Evolutionary conservation across 352 stramenopile species (phyloP).

Genomic region (Globisporangium irregulare): DNA sequence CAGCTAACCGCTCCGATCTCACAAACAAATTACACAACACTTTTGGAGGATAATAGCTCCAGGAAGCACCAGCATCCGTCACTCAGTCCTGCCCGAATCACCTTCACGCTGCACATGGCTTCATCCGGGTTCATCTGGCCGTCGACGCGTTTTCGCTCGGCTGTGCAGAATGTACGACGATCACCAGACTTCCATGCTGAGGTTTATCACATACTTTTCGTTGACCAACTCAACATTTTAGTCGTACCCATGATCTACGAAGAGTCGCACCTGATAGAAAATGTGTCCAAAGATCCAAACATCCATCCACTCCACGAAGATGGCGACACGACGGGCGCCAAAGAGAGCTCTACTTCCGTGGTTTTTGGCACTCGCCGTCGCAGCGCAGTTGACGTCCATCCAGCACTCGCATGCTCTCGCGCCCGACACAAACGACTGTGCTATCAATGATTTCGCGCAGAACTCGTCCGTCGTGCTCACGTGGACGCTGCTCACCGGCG

Average conservation of each 20-base stretch:
- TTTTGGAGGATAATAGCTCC: too few relatives aligned
- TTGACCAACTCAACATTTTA: not conserved
- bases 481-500: constrained; percentile 32
- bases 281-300: not conserved
- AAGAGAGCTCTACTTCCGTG: not conserved
- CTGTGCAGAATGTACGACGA: not conserved
- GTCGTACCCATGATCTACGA: not conserved
- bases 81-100: not conserved
- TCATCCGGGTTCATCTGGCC: not conserved
- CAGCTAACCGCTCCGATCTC: not conserved
- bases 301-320: not conserved
- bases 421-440: constrained; percentile 2
- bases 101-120: not conserved
- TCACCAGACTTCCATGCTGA: not conserved
- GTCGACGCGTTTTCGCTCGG: not conserved
- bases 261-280: not conserved
- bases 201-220: not conserved
- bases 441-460: constrained; percentile 10
- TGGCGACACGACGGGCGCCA: not conserved
- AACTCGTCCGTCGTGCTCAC: constrained; percentile 22
- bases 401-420: too few relatives aligned
- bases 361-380: not conserved
- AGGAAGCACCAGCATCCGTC: not conserved
- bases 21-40: not conserved
- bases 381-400: not conserved